Percentiles rank a stretch among this genome's conserved stretches.
phyloP scores from a whole-genome alignment of 768 basidiomycete genomes.

The Gymnopilus junonius region DNA sequence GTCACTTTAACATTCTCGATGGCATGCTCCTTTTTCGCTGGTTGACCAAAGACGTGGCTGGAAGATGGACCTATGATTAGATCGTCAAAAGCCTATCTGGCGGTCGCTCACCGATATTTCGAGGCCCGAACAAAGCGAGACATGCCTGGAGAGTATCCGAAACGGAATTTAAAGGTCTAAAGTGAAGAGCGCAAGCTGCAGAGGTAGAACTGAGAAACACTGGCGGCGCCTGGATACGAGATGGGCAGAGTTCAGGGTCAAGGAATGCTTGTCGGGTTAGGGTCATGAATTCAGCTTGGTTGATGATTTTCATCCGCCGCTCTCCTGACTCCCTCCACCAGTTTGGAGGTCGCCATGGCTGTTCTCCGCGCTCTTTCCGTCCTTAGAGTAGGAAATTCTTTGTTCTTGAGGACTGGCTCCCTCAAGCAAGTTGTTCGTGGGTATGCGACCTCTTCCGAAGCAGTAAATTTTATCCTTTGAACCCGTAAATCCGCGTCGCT shows the following conservation, averaged over 20 bases:
- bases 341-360: slow-evolving; percentile 21
- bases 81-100: slow-evolving; percentile 11
- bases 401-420: background rate
- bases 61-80: slow-evolving; percentile 15
- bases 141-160: slow-evolving; percentile 45
- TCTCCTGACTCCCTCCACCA: slow-evolving; percentile 3
- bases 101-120: slow-evolving; percentile 70
- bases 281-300: slow-evolving; percentile 17
- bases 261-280: slow-evolving; percentile 21
- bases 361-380: slow-evolving; percentile 14
- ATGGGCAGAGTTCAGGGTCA: slow-evolving; percentile 11
- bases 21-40: slow-evolving; percentile 82
- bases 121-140: slow-evolving; percentile 86
- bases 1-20: slow-evolving; percentile 87
- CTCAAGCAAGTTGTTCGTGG: slow-evolving; percentile 15
- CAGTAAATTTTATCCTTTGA: slow-evolving; percentile 13
- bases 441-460: slow-evolving; percentile 27
- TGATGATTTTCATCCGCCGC: background rate
- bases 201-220: background rate
- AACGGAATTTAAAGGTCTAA: background rate
- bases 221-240: slow-evolving; percentile 4
- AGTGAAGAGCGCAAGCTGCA: background rate
- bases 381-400: slow-evolving; percentile 11
- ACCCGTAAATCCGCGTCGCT: background rate
- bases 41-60: slow-evolving; percentile 93